Percentiles rank a stretch among this genome's conserved stretches.
Evolutionary conservation across 73 alveolate species (phyloP).

Genomic region (Paramecium octaurelia): DNA sequence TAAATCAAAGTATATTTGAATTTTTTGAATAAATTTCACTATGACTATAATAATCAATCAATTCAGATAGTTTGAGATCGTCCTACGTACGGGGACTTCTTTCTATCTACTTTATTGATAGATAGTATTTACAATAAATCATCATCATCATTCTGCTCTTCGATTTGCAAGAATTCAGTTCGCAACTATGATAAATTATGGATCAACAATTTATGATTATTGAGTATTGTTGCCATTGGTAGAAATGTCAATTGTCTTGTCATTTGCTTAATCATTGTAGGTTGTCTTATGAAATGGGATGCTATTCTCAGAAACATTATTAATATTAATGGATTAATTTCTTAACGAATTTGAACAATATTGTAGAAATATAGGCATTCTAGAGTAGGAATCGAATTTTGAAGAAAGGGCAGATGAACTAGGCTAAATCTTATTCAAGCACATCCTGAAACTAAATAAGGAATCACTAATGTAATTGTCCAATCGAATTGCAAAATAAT

Average conservation of each 20-base stretch:
- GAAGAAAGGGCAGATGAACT: background rate
- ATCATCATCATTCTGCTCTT: background rate
- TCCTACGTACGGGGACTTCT: background rate
- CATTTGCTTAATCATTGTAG: background rate
- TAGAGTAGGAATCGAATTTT: background rate
- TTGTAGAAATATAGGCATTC: background rate
- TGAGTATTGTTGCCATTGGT: background rate
- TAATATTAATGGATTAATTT: background rate
- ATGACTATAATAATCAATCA: background rate
- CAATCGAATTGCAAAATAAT: background rate
- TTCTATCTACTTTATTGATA: background rate
- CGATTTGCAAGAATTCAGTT: background rate
- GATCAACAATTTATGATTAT: background rate
- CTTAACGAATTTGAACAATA: background rate
- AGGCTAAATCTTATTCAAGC: background rate
- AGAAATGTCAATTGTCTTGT: background rate
- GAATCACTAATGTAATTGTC: background rate
- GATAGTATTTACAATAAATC: background rate
- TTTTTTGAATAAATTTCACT: background rate
- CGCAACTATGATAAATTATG: background rate
- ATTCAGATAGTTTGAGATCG: background rate
- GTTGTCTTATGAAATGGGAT: background rate
- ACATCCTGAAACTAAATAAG: background rate
- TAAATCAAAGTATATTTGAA: background rate
- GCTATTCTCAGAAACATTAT: background rate